Base-by-base conservation (phyloP, 1,284 basidiomycete genomes). In the Trametes polyzona region DNA sequence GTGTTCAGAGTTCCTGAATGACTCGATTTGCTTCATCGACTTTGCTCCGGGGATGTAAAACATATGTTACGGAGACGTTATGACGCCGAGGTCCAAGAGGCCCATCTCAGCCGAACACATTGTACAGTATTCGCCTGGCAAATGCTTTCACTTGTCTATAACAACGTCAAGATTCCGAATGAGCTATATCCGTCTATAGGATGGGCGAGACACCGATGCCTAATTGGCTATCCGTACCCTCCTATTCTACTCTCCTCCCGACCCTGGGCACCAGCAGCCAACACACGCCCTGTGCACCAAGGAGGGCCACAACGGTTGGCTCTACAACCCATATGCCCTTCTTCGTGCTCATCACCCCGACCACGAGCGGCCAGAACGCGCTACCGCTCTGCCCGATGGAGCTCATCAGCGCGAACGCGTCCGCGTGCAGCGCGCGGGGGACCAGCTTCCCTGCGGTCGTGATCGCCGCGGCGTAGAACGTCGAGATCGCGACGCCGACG, bases 301-400 rank as follows among this genome's bases (percentile, higher is more conserved):
- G 57, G 29, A 70, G 53, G 2, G 69, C 67, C 2, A 69, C 62
- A 0, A 68, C 69, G 0, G 67, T 70, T 10, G 68, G 69, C 57
- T 70, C 68, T 12, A 72, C 69, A 21, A 71, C 67, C 70, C 70
- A 73, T 11, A 73, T 71, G 2, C 70, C 72, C 33, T 66, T 68
- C 57, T 69, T 71, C 39, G 69, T 71, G 56, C 70, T 72, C 59
- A 72, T 69, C n/a, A 72, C 41, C 36, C 71, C 71, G 39, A 71
- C 62, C n/a, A 73, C 57, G 46, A 73, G 63, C 39, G 72, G 71
- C 67, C 71, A 73, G 39, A 72, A 64, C 27, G 71, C 71, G 55
- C 71, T 72, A 7, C 71, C 72, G 58, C 68, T 72, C 58, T 73
- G 70, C 16, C 70, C 69, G 21, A 73, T 60, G 21, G 70, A 68